Evolutionary conservation across 192 early-diverging fungal genomes (phyloP).

Genomic region (Coemansia sp.): DNA sequence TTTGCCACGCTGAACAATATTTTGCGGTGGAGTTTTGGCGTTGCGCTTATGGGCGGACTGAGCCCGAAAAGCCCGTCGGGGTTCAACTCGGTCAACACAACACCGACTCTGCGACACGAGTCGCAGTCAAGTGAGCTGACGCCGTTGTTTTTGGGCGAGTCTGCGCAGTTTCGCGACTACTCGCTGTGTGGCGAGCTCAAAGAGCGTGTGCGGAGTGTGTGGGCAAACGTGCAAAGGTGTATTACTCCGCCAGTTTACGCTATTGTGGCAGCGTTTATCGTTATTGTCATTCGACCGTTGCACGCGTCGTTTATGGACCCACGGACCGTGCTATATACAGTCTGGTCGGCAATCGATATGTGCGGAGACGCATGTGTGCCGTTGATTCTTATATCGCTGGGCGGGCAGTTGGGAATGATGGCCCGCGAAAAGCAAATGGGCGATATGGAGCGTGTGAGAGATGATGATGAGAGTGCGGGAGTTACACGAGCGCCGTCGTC

Average conservation of each 20-base stretch:
- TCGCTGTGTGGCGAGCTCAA: neutral
- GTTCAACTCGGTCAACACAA: conserved; percentile 36
- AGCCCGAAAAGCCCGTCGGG: conserved; percentile 21
- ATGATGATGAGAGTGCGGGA: neutral
- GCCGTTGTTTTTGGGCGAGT: conserved; percentile 35
- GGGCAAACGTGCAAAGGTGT: conserved; percentile 27
- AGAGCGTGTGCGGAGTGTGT: neutral
- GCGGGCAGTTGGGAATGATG: conserved; percentile 63
- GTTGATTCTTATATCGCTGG: conserved; percentile 72
- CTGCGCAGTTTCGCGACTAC: conserved; percentile 8
- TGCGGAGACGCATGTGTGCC: conserved; percentile 79
- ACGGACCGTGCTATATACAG: conserved; percentile 56
- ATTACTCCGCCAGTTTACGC: conserved; percentile 75
- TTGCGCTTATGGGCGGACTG: conserved; percentile 58
- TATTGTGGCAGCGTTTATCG: conserved; percentile 62
- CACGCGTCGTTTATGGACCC: conserved; percentile 62
- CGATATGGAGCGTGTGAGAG: neutral
- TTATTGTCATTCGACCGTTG: conserved; percentile 66
- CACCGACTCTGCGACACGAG: conserved; percentile 14
- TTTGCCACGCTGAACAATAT: conserved; percentile 79
- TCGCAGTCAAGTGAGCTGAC: conserved; percentile 21
- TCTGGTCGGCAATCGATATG: conserved; percentile 67
- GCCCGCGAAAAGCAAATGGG: conserved; percentile 5
- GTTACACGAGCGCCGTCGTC: conserved; percentile 14
- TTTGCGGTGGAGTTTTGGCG: conserved; percentile 76